These are phyloP conservation scores for Cyathus striatus DNA, from an alignment of 768 basidiomycete species.

Conservation along the genomic window DNA sequence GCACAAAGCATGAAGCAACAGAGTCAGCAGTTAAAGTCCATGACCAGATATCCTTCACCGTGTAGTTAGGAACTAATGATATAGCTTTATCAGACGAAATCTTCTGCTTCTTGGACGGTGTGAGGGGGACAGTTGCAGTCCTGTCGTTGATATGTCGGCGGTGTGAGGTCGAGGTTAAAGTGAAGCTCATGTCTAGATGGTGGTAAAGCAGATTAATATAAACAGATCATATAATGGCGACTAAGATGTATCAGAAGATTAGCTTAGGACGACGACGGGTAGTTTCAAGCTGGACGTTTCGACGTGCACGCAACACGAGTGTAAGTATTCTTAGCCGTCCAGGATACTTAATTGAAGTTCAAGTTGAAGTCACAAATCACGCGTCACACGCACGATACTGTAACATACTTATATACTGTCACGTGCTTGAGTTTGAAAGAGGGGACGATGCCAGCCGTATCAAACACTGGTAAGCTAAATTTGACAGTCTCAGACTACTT, in stretches of 20 bases:
- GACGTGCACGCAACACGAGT: too few relatives aligned
- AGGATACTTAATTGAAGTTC: too few relatives aligned
- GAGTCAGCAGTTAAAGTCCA: conserved; percentile 59
- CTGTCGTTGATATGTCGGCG: not conserved
- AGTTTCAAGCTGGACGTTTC: too few relatives aligned
- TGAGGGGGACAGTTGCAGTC: conserved; percentile 8
- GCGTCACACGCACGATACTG: too few relatives aligned
- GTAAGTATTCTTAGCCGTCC: too few relatives aligned
- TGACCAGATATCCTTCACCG: conserved; percentile 30
- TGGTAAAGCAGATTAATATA: not conserved
- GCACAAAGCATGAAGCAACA: conserved; percentile 48
- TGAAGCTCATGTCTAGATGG: conserved; percentile 19
- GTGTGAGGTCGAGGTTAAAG: conserved; percentile 3
- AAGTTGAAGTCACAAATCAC: conserved; percentile 1
- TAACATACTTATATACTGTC: too few relatives aligned
- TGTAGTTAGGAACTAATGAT: conserved; percentile 1
- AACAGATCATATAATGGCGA: not conserved
- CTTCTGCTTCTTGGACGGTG: conserved; percentile 15
- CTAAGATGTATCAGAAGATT: not conserved
- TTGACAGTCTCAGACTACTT: too few relatives aligned
- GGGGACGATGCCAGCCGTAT: too few relatives aligned
- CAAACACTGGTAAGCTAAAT: too few relatives aligned
- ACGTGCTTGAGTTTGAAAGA: too few relatives aligned
- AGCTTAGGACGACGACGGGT: too few relatives aligned
- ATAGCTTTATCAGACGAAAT: not conserved